Evolutionary conservation across 2,329 filamentous ascomycete genomes (phyloP), one percentile per base, ranked within the genome.

Genomic region (Sporothrix euskadiensis): DNA sequence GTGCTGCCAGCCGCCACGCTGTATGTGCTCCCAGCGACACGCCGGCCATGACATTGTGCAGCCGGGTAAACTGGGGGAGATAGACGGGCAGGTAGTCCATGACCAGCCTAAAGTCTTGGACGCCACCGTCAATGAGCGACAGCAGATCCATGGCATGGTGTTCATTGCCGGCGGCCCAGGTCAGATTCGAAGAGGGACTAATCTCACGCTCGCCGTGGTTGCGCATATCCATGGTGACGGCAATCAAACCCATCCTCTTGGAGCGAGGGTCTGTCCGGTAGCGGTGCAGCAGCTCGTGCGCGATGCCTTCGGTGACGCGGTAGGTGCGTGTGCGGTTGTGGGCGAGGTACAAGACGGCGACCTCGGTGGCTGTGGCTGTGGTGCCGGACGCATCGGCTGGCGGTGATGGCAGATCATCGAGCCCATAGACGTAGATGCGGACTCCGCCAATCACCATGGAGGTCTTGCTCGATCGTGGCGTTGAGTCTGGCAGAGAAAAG

Each of bases 121-220:
- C 66, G 16, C 66, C 47, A 30, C 66, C 66, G 66, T 69, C 66
- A 14, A 69, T 69, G 14, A 69, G 66, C 0, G 44, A 52, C 66
- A 69, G 16, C 26, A 69, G 7, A 26, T 69, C 66, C 44, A 69
- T 69, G 66, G 66, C 66, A 30, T 69, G 66, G 16, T 47, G 66
- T 19, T 69, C 47, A 47, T 69, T 69, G 30, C 66, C 66, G 4
- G 30, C 66, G 19, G 66, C 44, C 66, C 66, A 69, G 8, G 66
- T 69, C 10, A 6, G 47, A 30, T 69, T 69, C 19, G 66, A 14
- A 8, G 22, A 47, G 0, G 65, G 44, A 3, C 44, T 39, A 19
- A 69, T 69, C 47, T 69, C 66, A 16, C 66, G 66, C 66, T 54
- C 66, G 47, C 66, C 66, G 66, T 69, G 66, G 47, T 69, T 69